Conservation (phyloP, 768 basidiomycete species). For the Auricularia heimuer region DNA sequence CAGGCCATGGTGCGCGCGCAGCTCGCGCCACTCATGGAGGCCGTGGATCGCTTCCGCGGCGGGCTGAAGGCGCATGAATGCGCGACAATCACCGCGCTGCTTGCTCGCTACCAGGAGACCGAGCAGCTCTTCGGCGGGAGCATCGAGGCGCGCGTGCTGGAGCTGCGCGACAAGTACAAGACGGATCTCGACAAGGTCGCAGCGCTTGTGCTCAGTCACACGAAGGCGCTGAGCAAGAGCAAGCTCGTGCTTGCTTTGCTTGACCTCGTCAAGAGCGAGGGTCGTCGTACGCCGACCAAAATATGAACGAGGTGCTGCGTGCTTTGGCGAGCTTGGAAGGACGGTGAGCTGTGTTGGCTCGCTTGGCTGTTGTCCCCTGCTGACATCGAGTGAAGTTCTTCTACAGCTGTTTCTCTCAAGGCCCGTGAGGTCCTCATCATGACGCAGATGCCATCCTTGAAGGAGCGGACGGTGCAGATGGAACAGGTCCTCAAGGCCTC, state of each 20-base stretch:
- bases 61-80: constrained; percentile 86
- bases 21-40: constrained; percentile 58
- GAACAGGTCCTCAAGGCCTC: constrained; percentile 85
- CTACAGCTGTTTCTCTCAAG: constrained; percentile 85
- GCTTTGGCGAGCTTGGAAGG: constrained; percentile 81
- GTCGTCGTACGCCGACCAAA: constrained; percentile 61
- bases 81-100: constrained; percentile 60
- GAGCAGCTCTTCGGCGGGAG: constrained; percentile 91
- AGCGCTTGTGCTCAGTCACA: constrained; percentile 83
- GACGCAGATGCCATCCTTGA: constrained; percentile 93
- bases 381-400: constrained; percentile 44
- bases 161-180: constrained; percentile 86
- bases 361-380: neutral
- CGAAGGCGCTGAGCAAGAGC: constrained; percentile 88
- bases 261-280: constrained; percentile 80
- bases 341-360: constrained; percentile 41
- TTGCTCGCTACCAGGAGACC: constrained; percentile 72
- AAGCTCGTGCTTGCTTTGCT: constrained; percentile 79
- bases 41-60: constrained; percentile 67
- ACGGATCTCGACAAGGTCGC: constrained; percentile 85
- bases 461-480: constrained; percentile 90
- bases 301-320: constrained; percentile 66
- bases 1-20: constrained; percentile 68
- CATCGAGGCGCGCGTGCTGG: constrained; percentile 85
- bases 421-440: constrained; percentile 96